A percentile compares a stretch with the other conserved stretches of the same genome.
Evolutionary conservation across 352 stramenopile genomes (phyloP).

Genomic region (Phytophthora citricola): DNA sequence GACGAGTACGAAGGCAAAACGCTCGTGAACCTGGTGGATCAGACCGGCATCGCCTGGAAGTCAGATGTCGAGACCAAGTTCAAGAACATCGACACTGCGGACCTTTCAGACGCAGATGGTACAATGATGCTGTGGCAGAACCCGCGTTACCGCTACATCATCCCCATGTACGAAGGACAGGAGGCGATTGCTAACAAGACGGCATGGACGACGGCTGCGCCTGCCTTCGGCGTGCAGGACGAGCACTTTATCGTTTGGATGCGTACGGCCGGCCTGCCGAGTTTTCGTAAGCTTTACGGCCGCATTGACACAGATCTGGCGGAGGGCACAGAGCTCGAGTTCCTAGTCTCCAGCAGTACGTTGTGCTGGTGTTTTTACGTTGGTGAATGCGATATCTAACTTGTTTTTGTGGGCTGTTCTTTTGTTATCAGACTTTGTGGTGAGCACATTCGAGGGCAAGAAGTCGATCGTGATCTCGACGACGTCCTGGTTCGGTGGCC

Average conservation of each 20-base stretch:
- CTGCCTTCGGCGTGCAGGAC: constrained; percentile 94
- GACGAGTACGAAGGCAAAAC: constrained; percentile 58
- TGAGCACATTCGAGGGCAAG: constrained; percentile 94
- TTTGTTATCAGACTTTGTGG: constrained; percentile 92
- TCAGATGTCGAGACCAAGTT: constrained; percentile 97
- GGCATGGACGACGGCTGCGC: constrained; percentile 70
- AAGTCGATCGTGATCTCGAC: constrained; percentile 98
- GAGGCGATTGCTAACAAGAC: constrained; percentile 75
- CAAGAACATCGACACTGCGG: constrained; percentile 85
- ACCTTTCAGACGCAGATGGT: constrained; percentile 42
- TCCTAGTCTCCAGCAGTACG: constrained; percentile 92
- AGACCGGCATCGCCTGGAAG: constrained; percentile 97
- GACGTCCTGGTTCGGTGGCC: constrained; percentile 96
- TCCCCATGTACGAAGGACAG: constrained; percentile 72
- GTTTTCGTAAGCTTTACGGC: constrained; percentile 99
- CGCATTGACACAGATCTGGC: constrained; percentile 95
- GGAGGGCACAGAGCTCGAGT: constrained; percentile 90
- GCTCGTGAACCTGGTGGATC: constrained; percentile 90
- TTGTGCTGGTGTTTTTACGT: constrained; percentile 19
- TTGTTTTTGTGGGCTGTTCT: constrained; percentile 2
- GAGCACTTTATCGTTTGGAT: constrained; percentile 99
- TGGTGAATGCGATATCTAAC: constrained; percentile 3
- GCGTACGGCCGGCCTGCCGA: constrained; percentile 96
- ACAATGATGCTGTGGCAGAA: constrained; percentile 89
- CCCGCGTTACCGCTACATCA: constrained; percentile 79